phyloP scores from a whole-genome alignment of 495 filamentous ascomycete species.

The Choiromyces venosus region DNA sequence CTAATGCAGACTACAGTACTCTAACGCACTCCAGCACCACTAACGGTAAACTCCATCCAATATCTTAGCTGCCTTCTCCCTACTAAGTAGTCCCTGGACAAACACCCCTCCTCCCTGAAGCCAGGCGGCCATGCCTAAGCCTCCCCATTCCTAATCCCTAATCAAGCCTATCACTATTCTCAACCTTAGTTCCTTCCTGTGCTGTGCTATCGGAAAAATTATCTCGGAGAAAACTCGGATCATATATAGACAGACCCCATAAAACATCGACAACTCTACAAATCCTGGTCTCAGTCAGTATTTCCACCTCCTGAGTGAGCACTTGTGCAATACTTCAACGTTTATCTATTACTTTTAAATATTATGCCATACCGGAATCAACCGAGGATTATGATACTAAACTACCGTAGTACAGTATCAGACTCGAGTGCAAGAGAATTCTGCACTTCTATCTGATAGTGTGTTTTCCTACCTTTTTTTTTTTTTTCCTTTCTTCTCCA shows the following conservation, averaged over 20 bases:
- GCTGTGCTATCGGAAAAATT: conserved; percentile 18
- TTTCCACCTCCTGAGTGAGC: background rate
- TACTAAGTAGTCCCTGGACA: background rate
- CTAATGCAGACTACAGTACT: no score
- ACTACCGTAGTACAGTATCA: no score
- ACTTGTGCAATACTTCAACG: background rate
- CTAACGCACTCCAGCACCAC: background rate
- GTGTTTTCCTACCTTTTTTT: background rate
- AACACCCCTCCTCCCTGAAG: background rate
- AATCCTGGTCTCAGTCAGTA: background rate
- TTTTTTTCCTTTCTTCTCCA: background rate
- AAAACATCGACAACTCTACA: background rate
- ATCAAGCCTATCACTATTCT: conserved; percentile 9
- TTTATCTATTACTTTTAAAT: background rate
- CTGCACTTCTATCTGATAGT: background rate
- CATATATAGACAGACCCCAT: conserved; percentile 10
- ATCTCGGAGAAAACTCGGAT: conserved; percentile 8
- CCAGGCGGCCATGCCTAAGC: background rate
- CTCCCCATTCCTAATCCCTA: background rate
- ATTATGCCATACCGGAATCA: background rate
- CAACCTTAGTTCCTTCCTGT: conserved; percentile 10
- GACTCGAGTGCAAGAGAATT: background rate
- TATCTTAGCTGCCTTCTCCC: background rate
- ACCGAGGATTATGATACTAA: no score
- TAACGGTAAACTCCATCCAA: background rate